Base-by-base conservation (phyloP, 495 filamentous ascomycete species). In the Neurospora sp. region DNA sequence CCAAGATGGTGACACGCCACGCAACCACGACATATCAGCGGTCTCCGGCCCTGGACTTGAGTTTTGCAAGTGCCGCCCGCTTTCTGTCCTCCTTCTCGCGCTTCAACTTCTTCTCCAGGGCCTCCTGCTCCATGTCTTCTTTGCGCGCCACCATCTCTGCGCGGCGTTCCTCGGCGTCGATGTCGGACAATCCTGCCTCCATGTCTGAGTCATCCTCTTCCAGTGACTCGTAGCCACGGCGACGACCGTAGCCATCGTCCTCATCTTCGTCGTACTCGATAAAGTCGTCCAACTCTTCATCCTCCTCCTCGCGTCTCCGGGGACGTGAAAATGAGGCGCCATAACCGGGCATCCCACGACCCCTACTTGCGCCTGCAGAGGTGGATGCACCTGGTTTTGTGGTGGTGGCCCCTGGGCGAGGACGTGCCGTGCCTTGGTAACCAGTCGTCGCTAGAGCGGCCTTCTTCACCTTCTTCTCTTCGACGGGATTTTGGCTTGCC, bases 101-200 rank as follows among this genome's bases (percentile, higher is more conserved):
- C 76, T 82, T 85, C 22, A 85, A 77, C 70, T 77, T 80, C 73
- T 78, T 80, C 76, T 85, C 83, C 3, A 85, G 75, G 0, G 74
- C 79, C 76, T 87, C 81, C 73, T 88, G 85, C 48, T 81, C 78
- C 42, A 76, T 71, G 72, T 90, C 89, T 77, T 90, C 89, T 41
- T 81, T 81, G 14, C 83, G 78, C 9, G 87, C 89, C 18, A 79
- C 75, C 18, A 75, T 70, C 42, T 84, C 82, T 9, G 88, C 88
- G 37, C 78, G 73, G 61, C 82, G 83, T 74, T 90, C 89, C 75
- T 90, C 89, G 40, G 85, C 83, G 42, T 89, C 84, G 18, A 90
- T 87, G 70, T 90, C 89, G 20, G 84, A 83, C 12, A 87, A 70
- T 3, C 87, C 88, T 6, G 88, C 89, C 77, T 90, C 89, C 89